Evolutionary conservation across 441 rosid species (phyloP).

Genomic region (Caryocar brasiliense): DNA sequence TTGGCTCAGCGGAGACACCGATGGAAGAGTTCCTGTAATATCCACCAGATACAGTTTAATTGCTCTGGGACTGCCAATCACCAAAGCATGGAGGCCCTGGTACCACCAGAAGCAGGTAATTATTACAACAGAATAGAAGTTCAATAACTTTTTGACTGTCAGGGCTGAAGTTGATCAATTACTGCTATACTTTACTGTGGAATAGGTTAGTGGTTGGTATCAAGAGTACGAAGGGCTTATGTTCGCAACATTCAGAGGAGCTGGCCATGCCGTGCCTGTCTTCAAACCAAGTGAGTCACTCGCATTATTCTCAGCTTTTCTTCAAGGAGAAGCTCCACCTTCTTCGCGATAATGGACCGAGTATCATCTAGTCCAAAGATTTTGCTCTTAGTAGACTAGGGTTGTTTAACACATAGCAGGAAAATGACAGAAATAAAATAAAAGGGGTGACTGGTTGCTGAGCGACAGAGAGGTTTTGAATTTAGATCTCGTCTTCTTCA

Average conservation of each 20-base stretch:
- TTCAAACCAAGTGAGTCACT: conserved; percentile 84
- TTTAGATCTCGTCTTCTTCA: no score
- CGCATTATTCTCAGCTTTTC: conserved; percentile 68
- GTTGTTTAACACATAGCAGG: no score
- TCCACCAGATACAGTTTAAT: conserved; percentile 73
- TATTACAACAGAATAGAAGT: background rate
- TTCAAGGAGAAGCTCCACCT: conserved; percentile 47
- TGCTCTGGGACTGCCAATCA: conserved; percentile 50
- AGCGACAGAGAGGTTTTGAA: no score
- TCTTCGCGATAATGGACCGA: conserved; percentile 10
- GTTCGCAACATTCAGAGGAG: conserved; percentile 88
- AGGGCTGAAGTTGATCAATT: background rate
- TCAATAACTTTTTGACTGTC: no score
- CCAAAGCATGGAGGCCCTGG: conserved; percentile 88
- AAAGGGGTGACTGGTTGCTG: no score
- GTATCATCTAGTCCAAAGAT: background rate
- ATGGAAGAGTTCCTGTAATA: conserved; percentile 87
- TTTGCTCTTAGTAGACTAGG: background rate
- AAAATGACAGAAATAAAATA: no score
- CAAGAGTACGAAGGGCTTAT: conserved; percentile 84
- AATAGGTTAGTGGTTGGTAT: conserved; percentile 84
- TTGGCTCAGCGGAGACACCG: conserved; percentile 78
- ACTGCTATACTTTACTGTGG: background rate
- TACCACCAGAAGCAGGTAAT: conserved; percentile 72
- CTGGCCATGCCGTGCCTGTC: conserved; percentile 88